Evolutionary conservation across 306 rosid species (phyloP).

Genomic region (Macrotyloma uniflorum): DNA sequence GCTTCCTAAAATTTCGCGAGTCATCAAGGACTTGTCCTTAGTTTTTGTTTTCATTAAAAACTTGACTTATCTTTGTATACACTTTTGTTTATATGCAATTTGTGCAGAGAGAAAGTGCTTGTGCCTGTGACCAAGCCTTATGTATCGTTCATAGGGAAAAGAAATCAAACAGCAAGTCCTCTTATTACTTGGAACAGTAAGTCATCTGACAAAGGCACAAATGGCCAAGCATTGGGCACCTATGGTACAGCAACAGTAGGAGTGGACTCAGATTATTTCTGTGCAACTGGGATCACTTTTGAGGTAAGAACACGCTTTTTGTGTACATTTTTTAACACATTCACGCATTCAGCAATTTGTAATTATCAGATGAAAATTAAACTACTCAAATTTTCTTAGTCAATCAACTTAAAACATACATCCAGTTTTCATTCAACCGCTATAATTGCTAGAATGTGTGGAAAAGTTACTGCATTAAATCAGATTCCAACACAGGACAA

Average conservation of each 20-base stretch:
- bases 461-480: neutral
- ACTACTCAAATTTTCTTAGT: neutral
- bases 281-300: slow-evolving; percentile 77
- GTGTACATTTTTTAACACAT: neutral
- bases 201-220: slow-evolving; percentile 68
- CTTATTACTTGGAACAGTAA: slow-evolving; percentile 80
- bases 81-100: slow-evolving; percentile 2
- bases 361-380: neutral
- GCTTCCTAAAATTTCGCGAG: neutral
- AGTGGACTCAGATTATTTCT: slow-evolving; percentile 77
- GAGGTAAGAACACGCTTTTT: slow-evolving; percentile 52
- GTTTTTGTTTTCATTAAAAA: neutral
- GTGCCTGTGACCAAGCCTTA: slow-evolving; percentile 77
- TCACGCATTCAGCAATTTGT: neutral
- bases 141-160: slow-evolving; percentile 76
- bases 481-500: neutral
- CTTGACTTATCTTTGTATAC: neutral
- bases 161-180: slow-evolving; percentile 43
- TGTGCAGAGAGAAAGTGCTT: slow-evolving; percentile 79
- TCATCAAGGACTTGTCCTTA: neutral
- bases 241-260: slow-evolving; percentile 76
- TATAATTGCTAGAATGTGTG: neutral
- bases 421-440: neutral
- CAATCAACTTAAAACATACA: neutral
- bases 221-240: slow-evolving; percentile 69